These are phyloP conservation scores for Ceratobasidium sp. DNA, from an alignment of 1,284 basidiomycete species.

Conservation along the genomic window DNA sequence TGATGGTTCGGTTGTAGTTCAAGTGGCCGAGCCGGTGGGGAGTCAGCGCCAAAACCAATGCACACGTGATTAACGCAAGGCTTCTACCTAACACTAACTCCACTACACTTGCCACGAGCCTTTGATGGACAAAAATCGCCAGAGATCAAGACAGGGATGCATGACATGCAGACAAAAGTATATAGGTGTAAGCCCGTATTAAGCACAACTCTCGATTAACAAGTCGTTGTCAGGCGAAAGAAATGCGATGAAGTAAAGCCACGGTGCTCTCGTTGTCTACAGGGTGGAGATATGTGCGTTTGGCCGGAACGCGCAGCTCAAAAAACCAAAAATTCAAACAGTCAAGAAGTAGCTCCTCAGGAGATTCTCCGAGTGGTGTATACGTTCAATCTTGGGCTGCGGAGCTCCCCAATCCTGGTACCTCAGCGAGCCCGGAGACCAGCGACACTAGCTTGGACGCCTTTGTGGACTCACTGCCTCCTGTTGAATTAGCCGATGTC, in stretches of 20 bases:
- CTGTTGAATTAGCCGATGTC: not conserved
- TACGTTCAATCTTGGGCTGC: too few relatives aligned
- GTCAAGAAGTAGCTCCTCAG: not conserved
- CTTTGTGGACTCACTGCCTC: not conserved
- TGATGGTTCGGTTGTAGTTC: constrained; percentile 3
- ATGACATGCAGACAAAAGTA: constrained; percentile 28
- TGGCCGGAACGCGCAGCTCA: not conserved
- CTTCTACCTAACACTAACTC: too few relatives aligned
- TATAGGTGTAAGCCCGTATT: not conserved
- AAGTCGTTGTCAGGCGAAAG: not conserved
- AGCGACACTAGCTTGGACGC: not conserved
- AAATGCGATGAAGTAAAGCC: constrained; percentile 18
- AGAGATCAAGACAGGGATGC: constrained; percentile 27
- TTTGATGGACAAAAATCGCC: not conserved
- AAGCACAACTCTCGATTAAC: not conserved
- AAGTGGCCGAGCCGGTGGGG: constrained; percentile 10
- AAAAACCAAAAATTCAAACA: not conserved
- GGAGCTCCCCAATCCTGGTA: not conserved
- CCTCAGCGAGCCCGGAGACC: not conserved
- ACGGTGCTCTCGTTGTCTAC: constrained; percentile 1
- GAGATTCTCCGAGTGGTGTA: not conserved
- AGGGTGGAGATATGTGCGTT: not conserved
- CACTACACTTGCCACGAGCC: not conserved
- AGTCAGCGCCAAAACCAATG: not conserved
- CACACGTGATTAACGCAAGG: not conserved